A percentile compares a stretch with the other conserved stretches of the same genome.
Evolutionary conservation across 192 early-diverging fungal species (phyloP).

Genomic region (Linnemannia zychae): DNA sequence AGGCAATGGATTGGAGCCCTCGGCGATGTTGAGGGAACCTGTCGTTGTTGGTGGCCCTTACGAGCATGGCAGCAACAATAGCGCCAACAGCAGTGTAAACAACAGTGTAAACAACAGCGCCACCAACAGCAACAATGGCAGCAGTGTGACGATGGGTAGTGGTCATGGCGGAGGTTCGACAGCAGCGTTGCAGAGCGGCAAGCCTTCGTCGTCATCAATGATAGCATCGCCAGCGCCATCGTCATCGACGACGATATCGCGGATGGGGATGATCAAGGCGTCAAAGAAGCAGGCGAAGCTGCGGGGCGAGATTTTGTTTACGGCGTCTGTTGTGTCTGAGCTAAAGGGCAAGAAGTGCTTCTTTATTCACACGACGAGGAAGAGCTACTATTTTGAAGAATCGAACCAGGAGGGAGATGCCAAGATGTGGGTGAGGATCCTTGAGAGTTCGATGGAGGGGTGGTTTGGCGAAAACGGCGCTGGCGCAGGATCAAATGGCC

Average conservation of each 20-base stretch:
- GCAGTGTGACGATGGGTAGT: neutral
- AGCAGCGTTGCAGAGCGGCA: neutral
- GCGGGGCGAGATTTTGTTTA: conserved; percentile 75
- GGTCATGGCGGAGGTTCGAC: neutral
- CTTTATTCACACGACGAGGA: conserved; percentile 72
- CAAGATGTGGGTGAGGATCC: conserved; percentile 61
- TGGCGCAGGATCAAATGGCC: neutral
- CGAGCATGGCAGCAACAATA: neutral
- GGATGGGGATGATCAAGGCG: conserved; percentile 29
- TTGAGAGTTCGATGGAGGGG: conserved; percentile 62
- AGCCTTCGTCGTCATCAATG: neutral
- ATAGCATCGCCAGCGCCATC: conserved; percentile 2
- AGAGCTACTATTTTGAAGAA: conserved; percentile 72
- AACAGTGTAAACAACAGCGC: neutral
- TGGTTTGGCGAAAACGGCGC: conserved; percentile 41
- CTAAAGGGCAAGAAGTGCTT: conserved; percentile 72
- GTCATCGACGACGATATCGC: conserved; percentile 11
- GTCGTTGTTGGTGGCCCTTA: too few species aligned
- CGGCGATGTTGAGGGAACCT: too few species aligned
- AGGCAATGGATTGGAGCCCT: too few species aligned
- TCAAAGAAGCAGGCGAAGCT: conserved; percentile 61
- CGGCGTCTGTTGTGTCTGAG: conserved; percentile 67
- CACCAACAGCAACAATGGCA: conserved; percentile 1
- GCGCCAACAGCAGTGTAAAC: neutral
- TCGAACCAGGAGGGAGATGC: conserved; percentile 59